Evolutionary conservation across 2,329 filamentous ascomycete species (phyloP), one percentile per base, ranked within the genome.

Genomic region (Plenodomus biglobosus): DNA sequence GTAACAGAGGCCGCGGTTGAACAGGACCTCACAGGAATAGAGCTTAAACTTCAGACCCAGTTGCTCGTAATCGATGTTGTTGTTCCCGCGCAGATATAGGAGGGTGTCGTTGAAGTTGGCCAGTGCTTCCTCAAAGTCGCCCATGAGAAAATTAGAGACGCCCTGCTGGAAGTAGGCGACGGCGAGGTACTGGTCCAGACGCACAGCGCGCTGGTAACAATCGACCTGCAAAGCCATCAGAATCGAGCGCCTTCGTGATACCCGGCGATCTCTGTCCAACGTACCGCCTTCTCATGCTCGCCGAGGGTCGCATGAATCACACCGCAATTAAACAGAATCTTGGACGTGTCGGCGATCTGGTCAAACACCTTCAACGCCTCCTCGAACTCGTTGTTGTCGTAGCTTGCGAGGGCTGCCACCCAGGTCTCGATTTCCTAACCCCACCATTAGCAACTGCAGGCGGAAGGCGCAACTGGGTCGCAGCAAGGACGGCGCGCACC

Each of bases 81-180:
- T 92, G 77, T 99, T 97, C 53, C 94, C 94, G 66, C 94, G 85
- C 38, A 99, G 82, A 73, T 97, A 97, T 36, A 96, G 78, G 35
- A 99, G 79, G 0, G 94, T 96, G 69, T 99, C 94, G 77, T 99
- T 99, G 81, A 99, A 99, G 75, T 97, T 97, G 60, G 92, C 92
- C 53, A 97, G 79, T 16, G 94, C 94, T 73, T 97, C 94, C 71
- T 97, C 92, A 62, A 97, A 97, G 70, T 99, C 94, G 50, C 92
- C 92, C 46, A 97, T 84, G 41, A 99, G 79, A 73, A 99, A 99
- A 72, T 97, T 99, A 46, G 94, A 97, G 16, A 99, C 94, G 37
- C 94, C 94, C 74, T 97, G 90, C 69, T 99, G 94, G 73, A 99
- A 99, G 72, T 97, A 97, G 50, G 94, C 92, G 49, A 99, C 91